A percentile compares a stretch with the other conserved stretches of the same genome.
Evolutionary conservation across 192 early-diverging fungal species (phyloP).

Genomic region (Podila epicladia): DNA sequence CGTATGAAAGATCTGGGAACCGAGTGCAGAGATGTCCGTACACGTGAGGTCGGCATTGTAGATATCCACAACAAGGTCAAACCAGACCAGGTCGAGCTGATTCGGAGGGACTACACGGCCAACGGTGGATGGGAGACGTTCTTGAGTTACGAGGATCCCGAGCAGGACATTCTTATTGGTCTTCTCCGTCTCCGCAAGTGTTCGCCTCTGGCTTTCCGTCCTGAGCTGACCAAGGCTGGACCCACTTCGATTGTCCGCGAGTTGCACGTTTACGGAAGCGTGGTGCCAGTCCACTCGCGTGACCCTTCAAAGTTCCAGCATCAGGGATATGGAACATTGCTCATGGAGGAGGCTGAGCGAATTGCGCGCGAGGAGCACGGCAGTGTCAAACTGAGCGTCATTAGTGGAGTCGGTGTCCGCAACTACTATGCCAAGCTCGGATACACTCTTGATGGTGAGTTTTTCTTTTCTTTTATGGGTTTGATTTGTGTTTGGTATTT

Average conservation of each 20-base stretch:
- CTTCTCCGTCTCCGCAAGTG: slow-evolving; percentile 96
- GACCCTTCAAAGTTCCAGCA: slow-evolving; percentile 99
- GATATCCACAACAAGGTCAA: slow-evolving; percentile 97
- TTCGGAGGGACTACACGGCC: slow-evolving; percentile 97
- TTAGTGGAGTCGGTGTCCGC: slow-evolving; percentile 96
- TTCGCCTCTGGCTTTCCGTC: slow-evolving; percentile 84
- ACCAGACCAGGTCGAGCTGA: slow-evolving; percentile 95
- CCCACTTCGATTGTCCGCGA: slow-evolving; percentile 96
- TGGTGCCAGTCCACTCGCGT: slow-evolving; percentile 94
- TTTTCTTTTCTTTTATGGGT: background rate
- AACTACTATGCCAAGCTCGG: slow-evolving; percentile 99
- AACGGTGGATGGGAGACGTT: slow-evolving; percentile 99
- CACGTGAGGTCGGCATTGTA: slow-evolving; percentile 97
- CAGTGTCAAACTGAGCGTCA: slow-evolving; percentile 93
- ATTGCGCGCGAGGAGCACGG: slow-evolving; percentile 98
- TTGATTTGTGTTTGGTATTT: background rate
- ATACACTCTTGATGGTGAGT: slow-evolving; percentile 89
- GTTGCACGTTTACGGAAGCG: slow-evolving; percentile 97
- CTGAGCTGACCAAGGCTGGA: slow-evolving; percentile 81
- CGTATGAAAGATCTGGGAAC: slow-evolving; percentile 98
- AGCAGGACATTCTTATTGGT: slow-evolving; percentile 96
- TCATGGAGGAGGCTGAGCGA: slow-evolving; percentile 99
- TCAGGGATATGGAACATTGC: slow-evolving; percentile 96
- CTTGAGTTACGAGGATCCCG: slow-evolving; percentile 97
- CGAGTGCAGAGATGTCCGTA: slow-evolving; percentile 96